A percentile compares a stretch with the other conserved stretches of the same genome.
Conservation (phyloP, 2,329 filamentous ascomycete genomes). For the Nothophaeocryptopus gaeumannii region DNA sequence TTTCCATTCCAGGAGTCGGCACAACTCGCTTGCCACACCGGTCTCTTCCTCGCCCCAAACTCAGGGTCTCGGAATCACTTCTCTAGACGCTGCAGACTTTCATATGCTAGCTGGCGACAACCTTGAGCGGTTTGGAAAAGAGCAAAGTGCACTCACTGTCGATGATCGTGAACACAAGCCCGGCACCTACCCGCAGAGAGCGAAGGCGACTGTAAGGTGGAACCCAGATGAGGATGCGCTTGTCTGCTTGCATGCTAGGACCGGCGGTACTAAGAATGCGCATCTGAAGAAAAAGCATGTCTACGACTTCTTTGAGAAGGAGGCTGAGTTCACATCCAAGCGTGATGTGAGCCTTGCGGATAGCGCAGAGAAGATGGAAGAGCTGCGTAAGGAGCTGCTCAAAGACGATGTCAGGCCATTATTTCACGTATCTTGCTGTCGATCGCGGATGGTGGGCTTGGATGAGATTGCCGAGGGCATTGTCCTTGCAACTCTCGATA, state of each 20-base stretch:
- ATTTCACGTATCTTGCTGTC: conserved; percentile 44
- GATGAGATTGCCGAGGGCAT: conserved; percentile 44
- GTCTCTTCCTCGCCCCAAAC: conserved; percentile 23
- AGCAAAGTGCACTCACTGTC: conserved; percentile 46
- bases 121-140: conserved; percentile 45
- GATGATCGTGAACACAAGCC: conserved; percentile 36
- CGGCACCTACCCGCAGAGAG: conserved; percentile 31
- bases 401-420: conserved; percentile 48
- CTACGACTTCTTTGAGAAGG: conserved; percentile 38
- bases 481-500: conserved; percentile 50
- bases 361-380: conserved; percentile 24
- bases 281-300: conserved; percentile 45
- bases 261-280: conserved; percentile 25
- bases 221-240: conserved; percentile 31
- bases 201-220: conserved; percentile 30
- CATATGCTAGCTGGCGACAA: conserved; percentile 50
- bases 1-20: conserved; percentile 31
- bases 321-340: conserved; percentile 25
- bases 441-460: conserved; percentile 50
- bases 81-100: conserved; percentile 36
- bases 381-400: conserved; percentile 43
- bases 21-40: conserved; percentile 27
- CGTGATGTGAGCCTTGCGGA: conserved; percentile 24
- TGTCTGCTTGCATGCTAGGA: conserved; percentile 24
- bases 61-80: conserved; percentile 16